Percentiles rank a stretch among this genome's conserved stretches.
Evolutionary conservation across 768 basidiomycete species (phyloP).

Genomic region (Zangia roseola): DNA sequence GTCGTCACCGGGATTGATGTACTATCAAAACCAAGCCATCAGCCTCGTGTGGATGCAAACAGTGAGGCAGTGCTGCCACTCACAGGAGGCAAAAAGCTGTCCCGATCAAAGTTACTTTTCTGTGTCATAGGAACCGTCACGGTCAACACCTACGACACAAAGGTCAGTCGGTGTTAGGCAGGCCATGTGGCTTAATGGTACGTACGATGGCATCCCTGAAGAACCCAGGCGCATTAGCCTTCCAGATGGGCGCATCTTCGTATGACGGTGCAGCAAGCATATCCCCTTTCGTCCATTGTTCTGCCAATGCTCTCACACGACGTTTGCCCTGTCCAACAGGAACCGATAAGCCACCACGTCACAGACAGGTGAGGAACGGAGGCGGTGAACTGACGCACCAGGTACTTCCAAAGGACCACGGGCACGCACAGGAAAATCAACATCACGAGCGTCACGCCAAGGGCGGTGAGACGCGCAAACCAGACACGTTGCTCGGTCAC

Average conservation of each 20-base stretch:
- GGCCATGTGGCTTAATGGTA: constrained; percentile 3
- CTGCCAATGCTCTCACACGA: constrained; percentile 37
- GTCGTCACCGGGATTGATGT: constrained; percentile 41
- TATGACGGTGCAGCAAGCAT: constrained; percentile 23
- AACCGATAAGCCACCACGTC: neutral
- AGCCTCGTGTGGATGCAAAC: neutral
- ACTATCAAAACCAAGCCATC: constrained; percentile 22
- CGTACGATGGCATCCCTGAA: constrained; percentile 38
- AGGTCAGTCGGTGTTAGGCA: neutral
- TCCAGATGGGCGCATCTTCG: constrained; percentile 39
- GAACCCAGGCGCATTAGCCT: constrained; percentile 39
- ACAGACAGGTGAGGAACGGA: neutral
- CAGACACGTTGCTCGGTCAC: constrained; percentile 22
- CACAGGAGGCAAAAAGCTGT: constrained; percentile 44
- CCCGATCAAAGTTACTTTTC: constrained; percentile 39
- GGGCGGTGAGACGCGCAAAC: constrained; percentile 36
- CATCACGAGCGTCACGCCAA: constrained; percentile 39
- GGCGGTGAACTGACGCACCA: constrained; percentile 29
- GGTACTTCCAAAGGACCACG: constrained; percentile 46
- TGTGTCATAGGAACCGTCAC: constrained; percentile 37
- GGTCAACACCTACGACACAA: constrained; percentile 33
- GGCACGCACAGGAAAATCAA: constrained; percentile 41
- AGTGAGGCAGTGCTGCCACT: too few relatives aligned
- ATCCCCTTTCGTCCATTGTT: constrained; percentile 42
- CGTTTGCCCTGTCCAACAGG: constrained; percentile 38